Evolutionary conservation across 352 stramenopile genomes (phyloP).

Genomic region (Pythium biforme): DNA sequence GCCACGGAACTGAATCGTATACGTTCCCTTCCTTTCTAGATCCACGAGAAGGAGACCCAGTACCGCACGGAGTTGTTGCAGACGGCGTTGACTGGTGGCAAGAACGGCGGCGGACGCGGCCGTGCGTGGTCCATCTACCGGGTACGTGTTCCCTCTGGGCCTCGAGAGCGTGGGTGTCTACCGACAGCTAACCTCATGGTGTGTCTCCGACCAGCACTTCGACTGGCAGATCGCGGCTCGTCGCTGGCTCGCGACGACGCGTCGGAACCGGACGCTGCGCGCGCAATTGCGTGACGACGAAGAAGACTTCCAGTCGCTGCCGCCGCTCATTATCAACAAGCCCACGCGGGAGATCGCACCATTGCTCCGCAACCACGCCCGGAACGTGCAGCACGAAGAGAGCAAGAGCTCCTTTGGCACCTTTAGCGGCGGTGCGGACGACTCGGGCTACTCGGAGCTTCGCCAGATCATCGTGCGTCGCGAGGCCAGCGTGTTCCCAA

Average conservation of each 20-base stretch:
- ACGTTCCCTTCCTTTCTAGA: slow-evolving; percentile 15
- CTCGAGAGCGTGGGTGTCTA: no score
- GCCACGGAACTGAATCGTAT: neutral
- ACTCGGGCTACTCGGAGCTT: slow-evolving; percentile 33
- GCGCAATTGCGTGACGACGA: slow-evolving; percentile 47
- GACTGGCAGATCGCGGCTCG: slow-evolving; percentile 55
- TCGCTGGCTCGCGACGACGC: slow-evolving; percentile 67
- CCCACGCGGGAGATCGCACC: neutral
- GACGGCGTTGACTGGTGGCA: slow-evolving; percentile 47
- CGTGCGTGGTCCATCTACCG: slow-evolving; percentile 70
- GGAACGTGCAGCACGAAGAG: neutral
- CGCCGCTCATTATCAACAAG: slow-evolving; percentile 28
- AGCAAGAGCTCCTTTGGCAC: slow-evolving; percentile 3
- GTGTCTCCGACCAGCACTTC: slow-evolving; percentile 42
- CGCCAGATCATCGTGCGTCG: slow-evolving; percentile 43
- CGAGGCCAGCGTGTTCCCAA: slow-evolving; percentile 47
- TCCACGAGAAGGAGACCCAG: slow-evolving; percentile 56
- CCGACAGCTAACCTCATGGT: neutral
- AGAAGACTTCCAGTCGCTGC: slow-evolving; percentile 59
- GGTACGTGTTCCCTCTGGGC: slow-evolving; percentile 33
- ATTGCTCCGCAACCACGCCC: neutral
- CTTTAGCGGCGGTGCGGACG: slow-evolving; percentile 14
- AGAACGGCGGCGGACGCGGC: slow-evolving; percentile 39
- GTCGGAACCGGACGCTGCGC: slow-evolving; percentile 52
- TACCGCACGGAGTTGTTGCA: slow-evolving; percentile 42